Conservation (phyloP, 345 rosid genomes). For the Conringia planisiliqua region DNA sequence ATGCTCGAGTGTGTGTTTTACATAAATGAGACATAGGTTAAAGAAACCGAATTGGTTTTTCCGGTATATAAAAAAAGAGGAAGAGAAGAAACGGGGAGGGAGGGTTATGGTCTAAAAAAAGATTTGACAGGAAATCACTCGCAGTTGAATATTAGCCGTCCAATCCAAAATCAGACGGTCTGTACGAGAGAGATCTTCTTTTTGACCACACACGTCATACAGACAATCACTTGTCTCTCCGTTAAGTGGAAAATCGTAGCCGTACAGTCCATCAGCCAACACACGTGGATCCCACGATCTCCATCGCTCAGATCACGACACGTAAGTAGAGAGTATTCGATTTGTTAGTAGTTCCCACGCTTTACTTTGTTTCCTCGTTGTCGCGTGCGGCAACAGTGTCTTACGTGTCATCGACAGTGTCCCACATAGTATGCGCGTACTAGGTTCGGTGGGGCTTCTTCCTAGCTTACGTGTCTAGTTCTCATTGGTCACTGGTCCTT, state of each 20-base stretch:
- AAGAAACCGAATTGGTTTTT: neutral
- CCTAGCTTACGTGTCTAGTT: conserved; percentile 30
- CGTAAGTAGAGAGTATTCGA: conserved; percentile 13
- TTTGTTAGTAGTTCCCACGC: neutral
- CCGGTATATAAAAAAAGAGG: conserved; percentile 4
- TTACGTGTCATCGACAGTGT: conserved; percentile 39
- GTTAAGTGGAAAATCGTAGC: conserved; percentile 25
- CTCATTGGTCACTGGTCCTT: neutral
- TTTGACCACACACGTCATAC: conserved; percentile 35
- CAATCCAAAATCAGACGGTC: conserved; percentile 41
- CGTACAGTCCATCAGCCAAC: conserved; percentile 22
- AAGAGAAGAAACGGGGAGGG: conserved; percentile 24
- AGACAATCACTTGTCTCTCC: conserved; percentile 1
- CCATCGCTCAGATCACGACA: conserved; percentile 21
- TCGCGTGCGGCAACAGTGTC: conserved; percentile 33
- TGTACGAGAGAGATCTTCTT: conserved; percentile 35
- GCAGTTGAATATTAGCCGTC: conserved; percentile 34
- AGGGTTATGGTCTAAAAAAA: conserved; percentile 29
- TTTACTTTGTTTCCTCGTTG: conserved; percentile 19
- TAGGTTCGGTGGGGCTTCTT: conserved; percentile 37
- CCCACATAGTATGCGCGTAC: conserved; percentile 35
- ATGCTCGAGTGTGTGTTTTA: too few species aligned
- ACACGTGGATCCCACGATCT: conserved; percentile 6
- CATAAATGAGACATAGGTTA: too few species aligned
- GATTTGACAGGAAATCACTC: conserved; percentile 12